A percentile compares a stretch with the other conserved stretches of the same genome.
Conservation (phyloP, 2,329 filamentous ascomycete genomes). For the Ceratocystis harringtonii region DNA sequence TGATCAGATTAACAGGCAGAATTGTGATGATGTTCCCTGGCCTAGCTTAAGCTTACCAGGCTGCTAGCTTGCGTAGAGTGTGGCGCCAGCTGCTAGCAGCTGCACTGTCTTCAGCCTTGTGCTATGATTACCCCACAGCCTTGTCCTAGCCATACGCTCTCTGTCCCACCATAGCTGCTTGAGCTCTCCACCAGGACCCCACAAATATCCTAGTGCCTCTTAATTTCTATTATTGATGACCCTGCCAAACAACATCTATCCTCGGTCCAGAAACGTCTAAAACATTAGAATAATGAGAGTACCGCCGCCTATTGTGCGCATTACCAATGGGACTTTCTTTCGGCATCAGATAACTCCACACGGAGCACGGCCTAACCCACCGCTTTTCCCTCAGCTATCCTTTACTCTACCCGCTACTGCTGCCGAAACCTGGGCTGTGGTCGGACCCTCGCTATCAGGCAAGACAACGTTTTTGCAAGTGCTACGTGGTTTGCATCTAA, state of each 20-base stretch:
- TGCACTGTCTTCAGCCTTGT: background rate
- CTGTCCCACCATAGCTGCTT: background rate
- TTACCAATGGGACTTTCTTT: conserved; percentile 72
- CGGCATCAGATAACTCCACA: conserved; percentile 49
- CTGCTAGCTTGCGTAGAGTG: background rate
- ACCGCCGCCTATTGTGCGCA: conserved; percentile 47
- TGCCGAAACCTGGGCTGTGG: conserved; percentile 62
- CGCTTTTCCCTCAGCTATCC: conserved; percentile 56
- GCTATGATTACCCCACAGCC: background rate
- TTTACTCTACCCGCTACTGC: conserved; percentile 51
- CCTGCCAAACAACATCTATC: no score
- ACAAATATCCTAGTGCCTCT: background rate
- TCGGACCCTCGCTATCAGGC: conserved; percentile 63
- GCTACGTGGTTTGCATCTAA: conserved; percentile 59
- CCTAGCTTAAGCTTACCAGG: background rate
- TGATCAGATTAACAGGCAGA: background rate
- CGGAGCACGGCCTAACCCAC: conserved; percentile 43
- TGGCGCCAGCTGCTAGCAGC: background rate
- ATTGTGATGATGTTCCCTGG: background rate
- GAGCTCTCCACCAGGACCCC: background rate
- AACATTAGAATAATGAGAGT: conserved; percentile 21
- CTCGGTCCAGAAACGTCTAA: no score
- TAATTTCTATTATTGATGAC: no score
- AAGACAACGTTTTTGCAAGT: conserved; percentile 74
- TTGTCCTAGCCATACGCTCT: background rate